phyloP scores from a whole-genome alignment of 1,139 yeast genomes.

The Schizosaccharomyces versatilis region DNA sequence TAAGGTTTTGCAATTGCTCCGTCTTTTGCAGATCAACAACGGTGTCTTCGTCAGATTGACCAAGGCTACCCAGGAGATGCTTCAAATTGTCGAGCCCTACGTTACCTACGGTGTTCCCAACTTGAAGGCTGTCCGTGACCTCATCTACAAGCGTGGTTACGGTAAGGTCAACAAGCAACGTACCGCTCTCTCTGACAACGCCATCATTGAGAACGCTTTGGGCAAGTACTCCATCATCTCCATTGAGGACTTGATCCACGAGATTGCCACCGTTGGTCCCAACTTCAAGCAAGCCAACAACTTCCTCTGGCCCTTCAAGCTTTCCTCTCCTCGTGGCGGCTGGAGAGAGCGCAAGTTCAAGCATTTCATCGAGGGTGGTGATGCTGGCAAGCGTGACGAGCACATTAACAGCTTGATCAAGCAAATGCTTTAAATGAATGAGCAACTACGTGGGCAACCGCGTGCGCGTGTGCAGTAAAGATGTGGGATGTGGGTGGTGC shows the following conservation, averaged over 20 bases:
- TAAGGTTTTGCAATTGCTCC: conserved; percentile 93
- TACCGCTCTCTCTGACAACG: conserved; percentile 80
- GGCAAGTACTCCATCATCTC: conserved; percentile 95
- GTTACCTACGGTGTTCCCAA: conserved; percentile 99
- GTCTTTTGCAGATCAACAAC: conserved; percentile 94
- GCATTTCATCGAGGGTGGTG: conserved; percentile 99
- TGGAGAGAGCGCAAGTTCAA: conserved; percentile 98
- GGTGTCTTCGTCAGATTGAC: conserved; percentile 96
- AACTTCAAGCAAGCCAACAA: conserved; percentile 99
- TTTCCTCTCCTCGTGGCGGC: conserved; percentile 98
- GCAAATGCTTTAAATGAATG: conserved; percentile 56
- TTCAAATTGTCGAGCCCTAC: conserved; percentile 96
- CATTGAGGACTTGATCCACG: conserved; percentile 95
- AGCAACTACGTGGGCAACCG: no score
- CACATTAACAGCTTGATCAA: conserved; percentile 93
- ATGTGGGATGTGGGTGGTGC: no score
- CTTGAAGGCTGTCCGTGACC: conserved; percentile 83
- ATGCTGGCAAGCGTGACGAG: conserved; percentile 98
- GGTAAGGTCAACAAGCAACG: conserved; percentile 99
- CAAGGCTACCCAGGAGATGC: conserved; percentile 94
- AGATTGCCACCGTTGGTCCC: conserved; percentile 90
- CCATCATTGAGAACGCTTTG: conserved; percentile 77
- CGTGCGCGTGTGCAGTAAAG: no score
- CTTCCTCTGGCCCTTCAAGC: conserved; percentile 99
- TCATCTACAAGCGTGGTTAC: conserved; percentile 98